These are phyloP conservation scores for Xylariaceae sp. DNA, from an alignment of 2,329 filamentous ascomycete species.

Conservation along the genomic window DNA sequence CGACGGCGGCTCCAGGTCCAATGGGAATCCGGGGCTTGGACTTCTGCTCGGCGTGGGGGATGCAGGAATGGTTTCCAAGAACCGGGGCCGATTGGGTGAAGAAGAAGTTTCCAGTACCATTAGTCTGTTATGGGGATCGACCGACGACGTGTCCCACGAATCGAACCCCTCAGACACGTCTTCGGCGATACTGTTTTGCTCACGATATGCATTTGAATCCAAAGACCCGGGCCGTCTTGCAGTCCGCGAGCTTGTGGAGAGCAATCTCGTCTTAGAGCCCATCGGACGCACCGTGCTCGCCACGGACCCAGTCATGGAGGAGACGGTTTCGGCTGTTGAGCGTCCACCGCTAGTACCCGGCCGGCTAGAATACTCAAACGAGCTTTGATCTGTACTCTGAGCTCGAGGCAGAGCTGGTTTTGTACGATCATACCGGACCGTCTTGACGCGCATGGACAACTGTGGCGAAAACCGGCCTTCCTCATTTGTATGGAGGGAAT, in stretches of 20 bases:
- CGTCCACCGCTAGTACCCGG: constrained; percentile 43
- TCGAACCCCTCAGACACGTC: constrained; percentile 62
- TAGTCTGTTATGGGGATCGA: constrained; percentile 60
- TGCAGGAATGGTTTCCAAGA: constrained; percentile 68
- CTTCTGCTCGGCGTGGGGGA: constrained; percentile 62
- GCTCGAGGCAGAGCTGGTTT: constrained; percentile 36
- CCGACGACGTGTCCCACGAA: constrained; percentile 68
- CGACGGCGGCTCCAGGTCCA: constrained; percentile 53
- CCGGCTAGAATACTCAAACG: constrained; percentile 38
- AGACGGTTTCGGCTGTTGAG: constrained; percentile 43
- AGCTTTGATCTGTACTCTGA: constrained; percentile 31
- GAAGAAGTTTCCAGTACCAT: constrained; percentile 49
- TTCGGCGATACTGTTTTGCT: constrained; percentile 28
- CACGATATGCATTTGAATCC: constrained; percentile 39
- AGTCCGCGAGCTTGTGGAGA: constrained; percentile 40
- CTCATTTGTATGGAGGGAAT: constrained; percentile 31
- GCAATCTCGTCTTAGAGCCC: constrained; percentile 52
- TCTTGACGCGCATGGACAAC: constrained; percentile 42
- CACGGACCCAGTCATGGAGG: constrained; percentile 46
- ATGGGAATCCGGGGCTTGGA: constrained; percentile 57
- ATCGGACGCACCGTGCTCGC: constrained; percentile 50
- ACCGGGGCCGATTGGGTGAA: constrained; percentile 42
- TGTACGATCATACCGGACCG: constrained; percentile 45
- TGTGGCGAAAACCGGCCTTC: constrained; percentile 28
- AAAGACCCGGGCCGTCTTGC: constrained; percentile 43